Conservation (phyloP, 306 rosid genomes). For the Canavalia ensiformis region DNA sequence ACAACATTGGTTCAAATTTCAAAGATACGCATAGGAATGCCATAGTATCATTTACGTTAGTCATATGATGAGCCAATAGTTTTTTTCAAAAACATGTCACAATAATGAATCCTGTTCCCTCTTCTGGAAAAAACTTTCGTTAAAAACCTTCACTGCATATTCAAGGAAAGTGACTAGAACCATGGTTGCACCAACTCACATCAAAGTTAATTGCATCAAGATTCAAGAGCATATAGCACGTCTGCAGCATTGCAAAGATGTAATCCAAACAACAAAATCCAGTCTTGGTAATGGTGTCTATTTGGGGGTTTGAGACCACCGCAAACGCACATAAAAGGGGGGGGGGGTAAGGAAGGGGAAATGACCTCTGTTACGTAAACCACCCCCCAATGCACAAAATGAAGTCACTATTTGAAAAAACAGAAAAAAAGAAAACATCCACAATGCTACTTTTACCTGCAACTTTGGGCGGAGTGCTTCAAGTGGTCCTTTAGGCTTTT, state of each 20-base stretch:
- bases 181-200: not conserved
- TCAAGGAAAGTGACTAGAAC: not conserved
- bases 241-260: slow-evolving; percentile 20
- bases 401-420: not conserved
- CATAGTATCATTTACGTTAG: not conserved
- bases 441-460: slow-evolving; percentile 66
- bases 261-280: slow-evolving; percentile 20
- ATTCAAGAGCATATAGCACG: not conserved
- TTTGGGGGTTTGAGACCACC: slow-evolving; percentile 24
- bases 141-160: slow-evolving; percentile 11
- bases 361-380: slow-evolving; percentile 8
- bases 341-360: not conserved
- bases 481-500: slow-evolving; percentile 97
- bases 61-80: slow-evolving; percentile 10
- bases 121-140: not conserved
- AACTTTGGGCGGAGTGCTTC: slow-evolving; percentile 98
- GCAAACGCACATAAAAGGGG: slow-evolving; percentile 5
- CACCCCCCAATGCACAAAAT: not conserved
- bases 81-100: slow-evolving; percentile 8
- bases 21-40: not conserved
- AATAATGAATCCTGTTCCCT: slow-evolving; percentile 19
- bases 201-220: slow-evolving; percentile 18
- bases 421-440: not conserved
- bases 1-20: slow-evolving; percentile 27
- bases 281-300: not conserved